These are phyloP conservation scores for Melocanna baccifera DNA, from an alignment of 176 grass and related monocot species.

Conservation along the genomic window DNA sequence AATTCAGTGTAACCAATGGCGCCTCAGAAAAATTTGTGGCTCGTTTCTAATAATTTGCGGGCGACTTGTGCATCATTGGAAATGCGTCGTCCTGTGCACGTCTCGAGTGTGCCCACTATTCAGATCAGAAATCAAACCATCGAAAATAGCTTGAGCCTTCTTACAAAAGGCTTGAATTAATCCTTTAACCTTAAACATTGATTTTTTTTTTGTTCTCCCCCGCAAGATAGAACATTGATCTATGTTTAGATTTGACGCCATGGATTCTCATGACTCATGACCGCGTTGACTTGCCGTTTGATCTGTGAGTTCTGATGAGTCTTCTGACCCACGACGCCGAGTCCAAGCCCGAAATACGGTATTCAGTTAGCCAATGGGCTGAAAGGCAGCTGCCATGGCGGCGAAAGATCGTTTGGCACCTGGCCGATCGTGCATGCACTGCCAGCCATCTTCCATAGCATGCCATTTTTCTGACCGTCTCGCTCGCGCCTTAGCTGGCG, in stretches of 20 bases:
- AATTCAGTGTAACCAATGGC: neutral
- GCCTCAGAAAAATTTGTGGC: neutral
- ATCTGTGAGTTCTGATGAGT: neutral
- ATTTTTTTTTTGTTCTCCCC: no score
- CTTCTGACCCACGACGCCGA: neutral
- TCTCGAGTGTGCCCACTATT: neutral
- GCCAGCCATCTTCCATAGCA: neutral
- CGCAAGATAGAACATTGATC: neutral
- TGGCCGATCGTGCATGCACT: neutral
- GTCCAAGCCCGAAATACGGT: neutral
- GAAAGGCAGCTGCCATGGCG: neutral
- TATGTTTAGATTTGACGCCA: neutral
- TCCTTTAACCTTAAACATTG: no score
- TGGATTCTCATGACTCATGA: neutral
- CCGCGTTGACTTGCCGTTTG: neutral
- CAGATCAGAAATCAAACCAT: neutral
- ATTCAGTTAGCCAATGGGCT: neutral
- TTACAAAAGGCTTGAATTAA: neutral
- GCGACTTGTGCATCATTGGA: neutral
- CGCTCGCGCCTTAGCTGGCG: neutral
- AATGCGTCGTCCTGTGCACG: neutral
- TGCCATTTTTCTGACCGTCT: no score
- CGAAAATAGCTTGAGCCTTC: neutral
- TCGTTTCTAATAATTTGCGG: neutral
- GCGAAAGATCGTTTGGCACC: neutral